Evolutionary conservation across 148 eudicot genomes (phyloP), one percentile per base, ranked within the genome.

Genomic region (Fallopia convolvulus): DNA sequence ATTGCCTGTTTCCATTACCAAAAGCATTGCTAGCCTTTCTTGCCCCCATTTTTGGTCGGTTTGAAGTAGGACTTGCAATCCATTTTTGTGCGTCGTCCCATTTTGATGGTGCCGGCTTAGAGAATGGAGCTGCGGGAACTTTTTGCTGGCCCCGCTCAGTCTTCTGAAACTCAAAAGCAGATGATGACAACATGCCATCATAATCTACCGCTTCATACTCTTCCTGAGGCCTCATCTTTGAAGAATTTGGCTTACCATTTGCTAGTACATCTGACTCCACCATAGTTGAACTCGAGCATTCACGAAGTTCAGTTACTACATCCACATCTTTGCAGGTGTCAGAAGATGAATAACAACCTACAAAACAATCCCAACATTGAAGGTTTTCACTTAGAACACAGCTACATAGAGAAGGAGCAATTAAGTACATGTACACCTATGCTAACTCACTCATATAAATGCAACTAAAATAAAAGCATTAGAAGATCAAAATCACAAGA

Each of bases 31-130:
- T 77, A 49, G 78, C 70, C 80, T 80, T 89, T 72, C 85, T 78
- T 32, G 75, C 84, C 49, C 80, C 87, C 20, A 74, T 77, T 77
- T 82, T 85, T 7, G 87, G 77, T 78, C 84, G 75, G 81, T 87
- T 87, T 58, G 92, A 83, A 70, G 83, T 85, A 40, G 90, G 92
- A 72, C 90, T 90, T 1, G 92, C 91, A 75, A 91, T 89, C 96
- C 96, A 91, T 65, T 91, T 91, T 66, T 91, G 91, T 17, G 96
- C 96, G 75, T 91, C 96, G 70, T 91, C 91, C 96, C 96, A 91
- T 83, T 91, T 91, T 3, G 96, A 91, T 14, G 93, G 96, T 41
- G 91, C 84, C n/a, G 84, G 86, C 85, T 88, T 91, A 6, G 91
- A 88, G 78, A 88, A 88, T 40, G 87, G 89, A 14, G 86, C 84